phyloP scores from a whole-genome alignment of 106 monocot species.

The Dendrobium huoshanense region DNA sequence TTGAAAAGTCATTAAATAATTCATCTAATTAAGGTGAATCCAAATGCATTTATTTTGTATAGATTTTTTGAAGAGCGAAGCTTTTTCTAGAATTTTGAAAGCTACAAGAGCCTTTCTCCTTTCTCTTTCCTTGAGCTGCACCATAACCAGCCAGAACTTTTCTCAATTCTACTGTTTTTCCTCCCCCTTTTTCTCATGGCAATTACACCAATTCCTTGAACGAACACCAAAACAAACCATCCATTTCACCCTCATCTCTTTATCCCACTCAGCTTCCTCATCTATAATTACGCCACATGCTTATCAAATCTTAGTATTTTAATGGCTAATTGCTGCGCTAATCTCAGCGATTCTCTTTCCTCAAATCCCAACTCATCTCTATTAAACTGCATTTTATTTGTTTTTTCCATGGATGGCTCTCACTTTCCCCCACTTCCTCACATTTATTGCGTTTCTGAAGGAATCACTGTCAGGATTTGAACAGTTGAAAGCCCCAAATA shows the following conservation, averaged over 20 bases:
- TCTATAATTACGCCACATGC: no score
- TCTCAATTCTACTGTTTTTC: no score
- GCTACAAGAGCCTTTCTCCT: no score
- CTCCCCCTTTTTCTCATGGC: neutral
- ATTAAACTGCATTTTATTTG: neutral
- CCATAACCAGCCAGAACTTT: no score
- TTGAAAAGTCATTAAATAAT: no score
- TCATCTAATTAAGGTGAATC: no score
- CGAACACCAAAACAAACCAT: neutral
- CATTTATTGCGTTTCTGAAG: constrained; percentile 4
- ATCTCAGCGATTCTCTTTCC: neutral
- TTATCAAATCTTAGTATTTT: no score
- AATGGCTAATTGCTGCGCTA: no score
- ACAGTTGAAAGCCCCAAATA: neutral
- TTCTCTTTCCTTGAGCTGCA: no score
- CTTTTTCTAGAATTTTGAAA: no score
- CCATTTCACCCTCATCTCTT: neutral
- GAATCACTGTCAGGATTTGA: constrained; percentile 8
- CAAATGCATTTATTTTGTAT: no score
- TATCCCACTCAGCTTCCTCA: neutral
- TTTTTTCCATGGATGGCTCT: neutral
- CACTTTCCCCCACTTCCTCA: neutral
- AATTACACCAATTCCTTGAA: neutral
- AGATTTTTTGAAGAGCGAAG: no score
- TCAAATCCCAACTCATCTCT: neutral